These are phyloP conservation scores for Pulveroboletus frians DNA, from an alignment of 768 basidiomycete genomes.

Conservation along the genomic window DNA sequence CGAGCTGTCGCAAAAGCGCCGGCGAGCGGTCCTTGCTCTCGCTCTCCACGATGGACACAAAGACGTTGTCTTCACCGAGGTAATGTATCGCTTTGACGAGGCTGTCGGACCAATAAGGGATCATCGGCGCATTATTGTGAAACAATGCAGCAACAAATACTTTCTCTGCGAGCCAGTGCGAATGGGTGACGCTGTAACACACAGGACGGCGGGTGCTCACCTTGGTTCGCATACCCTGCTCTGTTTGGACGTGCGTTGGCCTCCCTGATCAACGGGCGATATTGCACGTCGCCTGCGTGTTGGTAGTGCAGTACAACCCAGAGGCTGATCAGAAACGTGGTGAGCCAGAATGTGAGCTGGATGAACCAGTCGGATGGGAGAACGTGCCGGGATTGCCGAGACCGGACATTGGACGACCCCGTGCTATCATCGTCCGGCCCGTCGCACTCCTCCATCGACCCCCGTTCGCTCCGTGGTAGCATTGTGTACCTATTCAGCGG, in stretches of 20 bases:
- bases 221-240: constrained; percentile 13
- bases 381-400: background rate
- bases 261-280: constrained; percentile 9
- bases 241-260: constrained; percentile 12
- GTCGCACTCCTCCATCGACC: constrained; percentile 3
- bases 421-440: too few species aligned
- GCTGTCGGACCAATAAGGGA: constrained; percentile 37
- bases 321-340: background rate
- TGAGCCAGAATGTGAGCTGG: constrained; percentile 7
- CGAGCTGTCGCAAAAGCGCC: constrained; percentile 7
- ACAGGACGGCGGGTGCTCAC: background rate
- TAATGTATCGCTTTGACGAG: constrained; percentile 33
- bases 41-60: constrained; percentile 40
- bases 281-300: constrained; percentile 9
- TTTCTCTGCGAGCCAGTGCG: constrained; percentile 5
- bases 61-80: constrained; percentile 39
- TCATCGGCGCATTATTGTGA: constrained; percentile 33
- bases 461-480: constrained; percentile 7
- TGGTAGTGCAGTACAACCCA: constrained; percentile 3
- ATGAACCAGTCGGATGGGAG: background rate
- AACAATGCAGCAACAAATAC: constrained; percentile 33
- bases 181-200: background rate
- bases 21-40: constrained; percentile 21
- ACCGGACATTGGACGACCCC: background rate
- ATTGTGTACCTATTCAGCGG: constrained; percentile 5